Percentiles rank a stretch among this genome's conserved stretches.
Conservation (phyloP, 2,329 filamentous ascomycete genomes). For the Triangularia setosa region DNA sequence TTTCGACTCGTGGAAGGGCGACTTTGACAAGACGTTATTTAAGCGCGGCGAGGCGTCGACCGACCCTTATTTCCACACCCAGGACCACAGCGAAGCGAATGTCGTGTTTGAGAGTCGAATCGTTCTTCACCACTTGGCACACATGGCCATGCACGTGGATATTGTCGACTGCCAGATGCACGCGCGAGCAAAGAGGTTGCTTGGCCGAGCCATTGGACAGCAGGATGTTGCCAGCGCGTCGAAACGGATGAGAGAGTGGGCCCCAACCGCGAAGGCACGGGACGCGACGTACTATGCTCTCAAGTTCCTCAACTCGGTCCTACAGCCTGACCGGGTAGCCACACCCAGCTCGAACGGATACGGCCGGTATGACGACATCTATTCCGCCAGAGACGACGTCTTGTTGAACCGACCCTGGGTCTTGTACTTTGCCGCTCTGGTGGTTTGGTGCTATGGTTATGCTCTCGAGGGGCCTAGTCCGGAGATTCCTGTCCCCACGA, state of each 20-base stretch:
- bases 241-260: conserved; percentile 89
- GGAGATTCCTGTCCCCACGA: conserved; percentile 48
- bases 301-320: conserved; percentile 80
- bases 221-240: conserved; percentile 77
- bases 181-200: conserved; percentile 76
- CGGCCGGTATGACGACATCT: conserved; percentile 44
- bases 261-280: conserved; percentile 78
- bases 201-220: conserved; percentile 79
- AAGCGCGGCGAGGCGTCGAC: conserved; percentile 46
- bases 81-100: conserved; percentile 59
- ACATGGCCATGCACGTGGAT: conserved; percentile 97
- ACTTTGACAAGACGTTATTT: conserved; percentile 81
- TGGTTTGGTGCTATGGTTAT: conserved; percentile 94
- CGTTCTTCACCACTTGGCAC: conserved; percentile 86
- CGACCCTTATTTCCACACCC: conserved; percentile 54
- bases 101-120: conserved; percentile 80
- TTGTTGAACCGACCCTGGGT: conserved; percentile 93
- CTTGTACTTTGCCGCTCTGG: conserved; percentile 84
- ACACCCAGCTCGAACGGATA: conserved; percentile 38
- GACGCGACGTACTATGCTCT: conserved; percentile 92
- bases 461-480: conserved; percentile 77
- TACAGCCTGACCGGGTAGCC: conserved; percentile 56
- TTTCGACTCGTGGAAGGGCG: conserved; percentile 89
- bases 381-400: conserved; percentile 82
- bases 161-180: conserved; percentile 98